phyloP scores from a whole-genome alignment of 2,329 filamentous ascomycete species.

The Teratosphaeriaceae sp. region DNA sequence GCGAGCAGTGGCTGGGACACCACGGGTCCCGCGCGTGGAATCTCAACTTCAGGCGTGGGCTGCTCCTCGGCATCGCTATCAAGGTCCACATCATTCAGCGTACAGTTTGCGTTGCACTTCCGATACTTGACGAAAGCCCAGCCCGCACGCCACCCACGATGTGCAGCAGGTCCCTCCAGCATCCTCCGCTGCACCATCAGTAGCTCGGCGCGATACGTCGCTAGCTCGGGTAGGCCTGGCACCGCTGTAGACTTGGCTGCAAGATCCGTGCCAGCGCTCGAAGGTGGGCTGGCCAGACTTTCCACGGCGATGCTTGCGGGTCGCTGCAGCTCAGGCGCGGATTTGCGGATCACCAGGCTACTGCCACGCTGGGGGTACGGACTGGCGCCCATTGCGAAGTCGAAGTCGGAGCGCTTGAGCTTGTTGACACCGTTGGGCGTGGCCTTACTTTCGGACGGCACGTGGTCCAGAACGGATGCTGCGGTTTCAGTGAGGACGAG shows the following conservation, averaged over 20 bases:
- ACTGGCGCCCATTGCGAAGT: conserved; percentile 25
- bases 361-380: conserved; percentile 25
- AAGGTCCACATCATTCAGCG: conserved; percentile 33
- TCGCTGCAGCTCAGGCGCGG: conserved; percentile 9
- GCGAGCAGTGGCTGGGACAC: conserved; percentile 12
- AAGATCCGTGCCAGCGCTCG: conserved; percentile 12
- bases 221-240: conserved; percentile 66
- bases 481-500: conserved; percentile 68
- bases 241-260: conserved; percentile 13
- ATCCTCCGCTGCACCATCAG: conserved; percentile 73
- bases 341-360: conserved; percentile 16
- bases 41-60: not conserved
- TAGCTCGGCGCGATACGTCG: conserved; percentile 75
- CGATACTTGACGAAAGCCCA: conserved; percentile 47
- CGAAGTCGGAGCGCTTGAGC: conserved; percentile 16
- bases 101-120: conserved; percentile 21
- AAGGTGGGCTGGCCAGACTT: conserved; percentile 12
- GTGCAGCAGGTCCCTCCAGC: conserved; percentile 65
- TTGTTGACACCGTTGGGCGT: conserved; percentile 11
- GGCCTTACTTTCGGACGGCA: conserved; percentile 6
- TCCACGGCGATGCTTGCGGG: conserved; percentile 6
- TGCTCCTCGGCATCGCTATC: conserved; percentile 11
- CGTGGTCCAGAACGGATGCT: conserved; percentile 18
- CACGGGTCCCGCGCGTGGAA: not conserved
- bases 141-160: conserved; percentile 67